Evolutionary conservation across 345 rosid genomes (phyloP).

Genomic region (Melaleuca quinquenervia): DNA sequence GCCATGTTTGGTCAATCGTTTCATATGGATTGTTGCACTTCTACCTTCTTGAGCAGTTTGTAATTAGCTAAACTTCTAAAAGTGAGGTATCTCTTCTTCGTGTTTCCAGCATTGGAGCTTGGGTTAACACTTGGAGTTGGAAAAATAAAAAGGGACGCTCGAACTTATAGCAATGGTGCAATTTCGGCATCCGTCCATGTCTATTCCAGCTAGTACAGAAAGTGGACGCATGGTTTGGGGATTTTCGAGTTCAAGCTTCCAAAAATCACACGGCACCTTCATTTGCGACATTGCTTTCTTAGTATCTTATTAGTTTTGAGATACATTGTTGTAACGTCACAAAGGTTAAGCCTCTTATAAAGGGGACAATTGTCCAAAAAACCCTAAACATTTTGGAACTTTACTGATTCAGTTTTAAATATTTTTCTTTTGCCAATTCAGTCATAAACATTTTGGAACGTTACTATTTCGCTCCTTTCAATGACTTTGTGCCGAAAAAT

Average conservation of each 20-base stretch:
- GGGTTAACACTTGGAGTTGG: not conserved
- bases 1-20: not conserved
- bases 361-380: no score
- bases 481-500: no score
- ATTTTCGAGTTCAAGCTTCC: not conserved
- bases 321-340: not conserved
- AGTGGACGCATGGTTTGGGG: not conserved
- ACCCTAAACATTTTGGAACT: no score
- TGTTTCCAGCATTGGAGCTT: not conserved
- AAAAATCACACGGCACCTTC: not conserved
- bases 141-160: not conserved
- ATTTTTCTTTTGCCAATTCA: no score
- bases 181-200: not conserved
- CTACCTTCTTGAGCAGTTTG: not conserved
- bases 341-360: not conserved
- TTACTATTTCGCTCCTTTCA: no score
- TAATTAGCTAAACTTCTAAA: not conserved
- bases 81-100: not conserved
- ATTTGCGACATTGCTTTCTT: not conserved
- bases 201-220: not conserved
- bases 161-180: not conserved
- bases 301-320: not conserved
- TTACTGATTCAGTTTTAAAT: no score
- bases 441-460: no score
- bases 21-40: not conserved